Conservation (phyloP, 768 basidiomycete species). For the Tricholoma sp. region DNA sequence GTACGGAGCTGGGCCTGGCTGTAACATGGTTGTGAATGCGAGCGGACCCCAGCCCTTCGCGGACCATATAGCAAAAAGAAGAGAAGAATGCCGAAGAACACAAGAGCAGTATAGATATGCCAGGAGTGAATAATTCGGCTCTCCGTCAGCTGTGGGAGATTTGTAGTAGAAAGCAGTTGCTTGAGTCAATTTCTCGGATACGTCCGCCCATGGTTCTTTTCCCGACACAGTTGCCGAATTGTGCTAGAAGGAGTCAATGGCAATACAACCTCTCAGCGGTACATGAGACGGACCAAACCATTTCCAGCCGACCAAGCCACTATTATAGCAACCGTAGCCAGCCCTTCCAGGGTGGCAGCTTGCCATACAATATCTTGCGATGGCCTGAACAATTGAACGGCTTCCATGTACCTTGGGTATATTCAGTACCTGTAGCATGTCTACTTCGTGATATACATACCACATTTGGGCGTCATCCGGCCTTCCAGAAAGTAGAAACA, state of each 20-base stretch:
- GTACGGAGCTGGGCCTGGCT: constrained; percentile 53
- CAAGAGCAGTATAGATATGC: constrained; percentile 63
- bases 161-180: constrained; percentile 59
- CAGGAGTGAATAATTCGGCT: constrained; percentile 56
- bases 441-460: constrained; percentile 33
- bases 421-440: constrained; percentile 5
- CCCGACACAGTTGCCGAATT: constrained; percentile 37
- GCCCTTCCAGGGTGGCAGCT: constrained; percentile 80
- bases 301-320: constrained; percentile 82
- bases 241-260: constrained; percentile 36
- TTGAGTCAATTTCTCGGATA: constrained; percentile 70
- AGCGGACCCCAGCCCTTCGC: constrained; percentile 85
- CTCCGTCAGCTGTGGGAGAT: constrained; percentile 48
- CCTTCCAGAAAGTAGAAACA: constrained; percentile 85
- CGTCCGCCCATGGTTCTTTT: constrained; percentile 74
- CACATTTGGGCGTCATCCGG: constrained; percentile 77
- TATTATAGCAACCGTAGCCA: constrained; percentile 72
- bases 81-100: constrained; percentile 67
- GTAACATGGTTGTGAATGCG: constrained; percentile 72
- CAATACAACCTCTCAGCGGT: constrained; percentile 6
- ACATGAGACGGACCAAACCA: constrained; percentile 52
- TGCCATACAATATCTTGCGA: constrained; percentile 84
- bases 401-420: constrained; percentile 74
- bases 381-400: constrained; percentile 68
- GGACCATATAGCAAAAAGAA: constrained; percentile 78